Percentiles rank a stretch among this genome's conserved stretches.
phyloP scores from a whole-genome alignment of 2,329 filamentous ascomycete species.

The Verruconis gallopava region DNA sequence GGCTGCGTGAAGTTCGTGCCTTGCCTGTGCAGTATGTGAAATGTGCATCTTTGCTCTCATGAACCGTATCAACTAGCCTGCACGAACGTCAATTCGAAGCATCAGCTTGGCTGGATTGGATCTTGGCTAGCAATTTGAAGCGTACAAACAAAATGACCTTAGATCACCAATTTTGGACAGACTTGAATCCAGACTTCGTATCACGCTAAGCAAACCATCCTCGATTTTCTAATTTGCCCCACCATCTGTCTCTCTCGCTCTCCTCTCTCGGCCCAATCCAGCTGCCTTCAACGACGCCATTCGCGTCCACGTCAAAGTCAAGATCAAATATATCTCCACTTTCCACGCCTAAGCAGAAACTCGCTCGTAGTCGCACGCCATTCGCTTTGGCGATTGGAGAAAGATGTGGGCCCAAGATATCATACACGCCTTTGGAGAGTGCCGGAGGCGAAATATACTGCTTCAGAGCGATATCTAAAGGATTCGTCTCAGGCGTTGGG shows the following conservation, averaged over 20 bases:
- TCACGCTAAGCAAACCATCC: constrained; percentile 28
- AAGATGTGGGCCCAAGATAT: constrained; percentile 27
- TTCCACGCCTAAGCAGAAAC: constrained; percentile 29
- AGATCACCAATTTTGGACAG: no score
- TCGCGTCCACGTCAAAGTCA: constrained; percentile 28
- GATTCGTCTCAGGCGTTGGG: constrained; percentile 11
- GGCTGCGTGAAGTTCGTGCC: no score
- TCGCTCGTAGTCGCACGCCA: constrained; percentile 30
- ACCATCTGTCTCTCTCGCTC: constrained; percentile 15
- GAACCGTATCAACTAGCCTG: no score
- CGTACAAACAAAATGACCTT: no score
- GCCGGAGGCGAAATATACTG: constrained; percentile 27
- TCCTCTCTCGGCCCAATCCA: constrained; percentile 4
- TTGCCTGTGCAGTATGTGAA: no score
- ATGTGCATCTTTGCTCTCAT: no score
- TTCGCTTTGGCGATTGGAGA: constrained; percentile 27
- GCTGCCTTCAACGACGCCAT: constrained; percentile 12
- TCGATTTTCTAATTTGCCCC: constrained; percentile 29
- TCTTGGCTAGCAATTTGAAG: no score
- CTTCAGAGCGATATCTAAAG: constrained; percentile 18
- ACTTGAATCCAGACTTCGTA: no score
- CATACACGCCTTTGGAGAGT: constrained; percentile 28
- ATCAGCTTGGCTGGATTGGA: no score
- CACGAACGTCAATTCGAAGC: no score
- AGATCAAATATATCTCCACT: constrained; percentile 32